These are phyloP conservation scores for Geranomyces variabilis DNA, from an alignment of 192 early-diverging fungal genomes.

Conservation along the genomic window DNA sequence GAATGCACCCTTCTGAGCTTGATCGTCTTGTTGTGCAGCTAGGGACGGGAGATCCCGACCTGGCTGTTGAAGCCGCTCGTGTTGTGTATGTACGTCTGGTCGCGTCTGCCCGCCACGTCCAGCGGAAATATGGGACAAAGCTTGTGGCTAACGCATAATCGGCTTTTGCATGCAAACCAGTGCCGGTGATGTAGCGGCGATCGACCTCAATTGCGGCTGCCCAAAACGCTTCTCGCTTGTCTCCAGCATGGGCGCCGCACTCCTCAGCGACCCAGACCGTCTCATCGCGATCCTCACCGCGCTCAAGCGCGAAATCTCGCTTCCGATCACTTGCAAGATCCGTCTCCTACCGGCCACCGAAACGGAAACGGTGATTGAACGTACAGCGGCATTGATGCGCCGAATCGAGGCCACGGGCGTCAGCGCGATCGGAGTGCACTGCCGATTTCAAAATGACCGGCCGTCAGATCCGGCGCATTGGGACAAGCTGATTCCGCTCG, in stretches of 20 bases:
- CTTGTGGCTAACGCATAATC: no score
- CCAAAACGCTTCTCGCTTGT: conserved; percentile 94
- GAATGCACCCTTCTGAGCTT: conserved; percentile 78
- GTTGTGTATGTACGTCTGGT: conserved; percentile 60
- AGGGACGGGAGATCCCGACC: conserved; percentile 84
- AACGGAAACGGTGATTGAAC: conserved; percentile 93
- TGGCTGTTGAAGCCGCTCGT: conserved; percentile 83
- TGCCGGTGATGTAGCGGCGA: conserved; percentile 79
- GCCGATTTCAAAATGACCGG: conserved; percentile 91
- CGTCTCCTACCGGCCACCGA: conserved; percentile 79
- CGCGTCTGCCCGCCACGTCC: no score
- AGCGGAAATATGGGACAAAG: no score
- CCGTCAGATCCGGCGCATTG: conserved; percentile 95
- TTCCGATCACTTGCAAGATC: conserved; percentile 97
- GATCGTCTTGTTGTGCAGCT: conserved; percentile 85
- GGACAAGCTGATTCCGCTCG: conserved; percentile 82
- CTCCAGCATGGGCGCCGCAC: conserved; percentile 91
- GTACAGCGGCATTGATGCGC: conserved; percentile 74
- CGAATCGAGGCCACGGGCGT: not conserved
- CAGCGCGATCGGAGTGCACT: conserved; percentile 79
- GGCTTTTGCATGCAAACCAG: conserved; percentile 35
- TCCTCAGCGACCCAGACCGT: conserved; percentile 82
- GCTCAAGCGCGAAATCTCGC: conserved; percentile 36
- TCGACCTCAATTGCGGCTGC: conserved; percentile 98
- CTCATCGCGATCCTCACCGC: conserved; percentile 54